These are phyloP conservation scores for Thuja plicata DNA, from an alignment of 83 land plant genomes.

Conservation along the genomic window DNA sequence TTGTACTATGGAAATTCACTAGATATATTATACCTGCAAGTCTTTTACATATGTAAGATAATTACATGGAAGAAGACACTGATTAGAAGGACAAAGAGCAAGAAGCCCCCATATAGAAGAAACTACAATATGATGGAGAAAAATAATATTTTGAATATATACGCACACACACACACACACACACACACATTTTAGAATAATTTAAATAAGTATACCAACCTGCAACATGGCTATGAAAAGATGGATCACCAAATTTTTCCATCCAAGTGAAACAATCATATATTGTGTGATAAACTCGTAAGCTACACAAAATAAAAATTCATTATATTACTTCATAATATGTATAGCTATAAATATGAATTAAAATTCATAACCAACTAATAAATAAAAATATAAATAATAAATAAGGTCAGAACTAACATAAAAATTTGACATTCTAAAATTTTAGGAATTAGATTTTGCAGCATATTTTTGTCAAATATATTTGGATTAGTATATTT, in stretches of 20 bases:
- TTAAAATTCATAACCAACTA: no score
- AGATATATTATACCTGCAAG: conserved; percentile 44
- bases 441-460: no score
- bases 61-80: conserved; percentile 58
- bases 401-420: no score
- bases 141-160: not conserved
- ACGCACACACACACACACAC: not conserved
- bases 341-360: no score
- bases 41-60: conserved; percentile 63
- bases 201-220: conserved; percentile 21
- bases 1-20: not conserved
- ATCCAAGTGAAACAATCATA: conserved; percentile 62
- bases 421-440: no score
- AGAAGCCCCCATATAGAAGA: conserved; percentile 82
- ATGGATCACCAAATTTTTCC: conserved; percentile 52
- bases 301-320: conserved; percentile 21
- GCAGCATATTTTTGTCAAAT: no score
- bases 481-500: no score
- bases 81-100: conserved; percentile 65
- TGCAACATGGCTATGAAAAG: conserved; percentile 63
- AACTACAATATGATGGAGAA: conserved; percentile 31
- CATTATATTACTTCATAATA: not conserved
- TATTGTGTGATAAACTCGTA: conserved; percentile 67
- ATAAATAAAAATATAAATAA: no score
- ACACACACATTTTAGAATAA: not conserved